phyloP scores from a whole-genome alignment of 148 eudicot species.

The Chenopodium berlandieri region DNA sequence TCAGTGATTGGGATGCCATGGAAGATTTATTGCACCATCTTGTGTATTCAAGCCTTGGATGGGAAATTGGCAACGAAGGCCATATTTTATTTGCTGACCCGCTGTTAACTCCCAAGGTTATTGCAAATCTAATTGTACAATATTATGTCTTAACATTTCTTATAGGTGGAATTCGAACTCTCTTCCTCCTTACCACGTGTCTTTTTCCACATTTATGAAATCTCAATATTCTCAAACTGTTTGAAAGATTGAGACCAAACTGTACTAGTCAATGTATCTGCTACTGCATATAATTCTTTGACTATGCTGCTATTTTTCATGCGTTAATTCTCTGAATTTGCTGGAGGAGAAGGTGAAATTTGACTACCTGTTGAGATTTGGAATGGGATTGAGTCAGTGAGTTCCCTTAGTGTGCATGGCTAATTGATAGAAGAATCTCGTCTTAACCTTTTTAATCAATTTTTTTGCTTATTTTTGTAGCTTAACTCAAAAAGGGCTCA shows the following conservation, averaged over 20 bases:
- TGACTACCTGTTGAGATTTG: neutral
- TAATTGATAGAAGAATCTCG: neutral
- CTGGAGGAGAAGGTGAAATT: neutral
- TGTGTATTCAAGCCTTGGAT: conserved; percentile 73
- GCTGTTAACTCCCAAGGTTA: conserved; percentile 90
- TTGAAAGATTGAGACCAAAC: neutral
- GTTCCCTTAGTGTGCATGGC: neutral
- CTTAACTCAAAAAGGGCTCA: neutral
- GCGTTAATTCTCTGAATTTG: neutral
- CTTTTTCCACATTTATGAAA: neutral
- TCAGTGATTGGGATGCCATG: conserved; percentile 95
- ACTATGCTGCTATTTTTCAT: neutral
- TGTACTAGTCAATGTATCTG: neutral
- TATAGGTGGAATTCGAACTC: neutral
- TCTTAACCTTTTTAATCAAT: neutral
- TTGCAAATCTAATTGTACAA: conserved; percentile 12
- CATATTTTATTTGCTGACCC: conserved; percentile 96
- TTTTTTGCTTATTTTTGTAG: neutral
- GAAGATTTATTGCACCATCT: conserved; percentile 93
- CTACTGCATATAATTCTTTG: neutral
- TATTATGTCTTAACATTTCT: neutral
- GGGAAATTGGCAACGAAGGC: conserved; percentile 98
- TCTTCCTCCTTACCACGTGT: neutral
- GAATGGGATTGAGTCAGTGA: neutral
- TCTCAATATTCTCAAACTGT: neutral